Base-by-base conservation (phyloP, 129 eudicot genomes). In the Flaveria ramosissima region DNA sequence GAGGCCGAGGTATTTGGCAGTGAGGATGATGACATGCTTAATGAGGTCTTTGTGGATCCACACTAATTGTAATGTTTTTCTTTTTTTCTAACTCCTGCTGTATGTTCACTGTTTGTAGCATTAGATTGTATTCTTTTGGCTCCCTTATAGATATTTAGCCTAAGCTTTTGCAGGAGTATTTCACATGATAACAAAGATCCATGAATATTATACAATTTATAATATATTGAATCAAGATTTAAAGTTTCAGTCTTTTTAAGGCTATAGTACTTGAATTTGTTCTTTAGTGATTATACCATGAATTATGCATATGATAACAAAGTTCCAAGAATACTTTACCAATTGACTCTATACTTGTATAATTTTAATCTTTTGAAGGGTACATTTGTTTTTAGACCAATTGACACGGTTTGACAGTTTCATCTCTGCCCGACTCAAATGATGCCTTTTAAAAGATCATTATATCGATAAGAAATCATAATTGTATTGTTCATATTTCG, bases 21-120 rank as follows among this genome's bases (percentile, higher is more conserved):
- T 17, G 75, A 77, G 9, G 77, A 70, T 57, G 77, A 82, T 80
- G 97, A 84, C 51, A 77, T 92, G 87, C 88, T 88, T 30, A 85
- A 85, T 80, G 95, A 92, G 81, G 92, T 87, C 83, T 88, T 87
- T 85, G 89, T 85, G 80, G 92, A 86, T 80, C 84, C 92, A 64
- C 70, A 85, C 60, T 84, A 82, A 75, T 73, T 81, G 80, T 86
- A 86, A 83, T 63, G 66, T 73, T 68, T 47, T 39, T 24, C 7
- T 39, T 39, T 19, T 10, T 56, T 77, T 82, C 55, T 73, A 51
- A 69, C 80, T 83, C 63, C 70, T 84, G 78, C 84, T 19, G 7
- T 70, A 32, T 62, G 68, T 71, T 30, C 30, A 72, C 78, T 17
- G 77, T 42, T 68, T 85, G 79, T 78, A 78, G 88, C 76, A 78